Conservation (phyloP, 225 moss, liverwort and hornwort species). For the Anthoceros angustus region DNA sequence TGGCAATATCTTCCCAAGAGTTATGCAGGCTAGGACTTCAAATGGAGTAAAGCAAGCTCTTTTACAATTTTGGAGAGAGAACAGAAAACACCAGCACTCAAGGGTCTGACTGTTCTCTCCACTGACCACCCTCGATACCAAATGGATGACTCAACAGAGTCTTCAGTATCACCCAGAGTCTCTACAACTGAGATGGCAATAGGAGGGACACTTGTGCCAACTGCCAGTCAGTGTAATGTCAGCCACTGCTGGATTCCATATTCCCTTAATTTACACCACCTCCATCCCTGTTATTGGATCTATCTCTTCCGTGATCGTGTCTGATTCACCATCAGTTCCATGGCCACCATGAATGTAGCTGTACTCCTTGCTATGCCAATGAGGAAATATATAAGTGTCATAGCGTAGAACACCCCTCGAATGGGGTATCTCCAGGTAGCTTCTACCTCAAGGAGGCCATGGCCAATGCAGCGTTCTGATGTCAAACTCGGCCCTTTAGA, state of each 20-base stretch:
- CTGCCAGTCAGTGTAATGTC: background rate
- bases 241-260: background rate
- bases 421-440: background rate
- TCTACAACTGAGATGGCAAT: background rate
- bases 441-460: background rate
- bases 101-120: background rate
- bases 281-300: background rate
- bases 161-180: background rate
- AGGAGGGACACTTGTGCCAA: constrained; percentile 2
- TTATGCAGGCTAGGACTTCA: background rate
- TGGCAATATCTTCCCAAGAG: background rate
- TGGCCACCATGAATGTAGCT: background rate
- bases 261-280: background rate
- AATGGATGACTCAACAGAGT: background rate
- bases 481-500: background rate
- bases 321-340: constrained; percentile 1
- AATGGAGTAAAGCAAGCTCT: background rate
- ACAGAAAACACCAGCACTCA: background rate
- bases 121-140: background rate
- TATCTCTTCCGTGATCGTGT: background rate
- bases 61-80: background rate
- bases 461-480: background rate
- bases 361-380: background rate
- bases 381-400: background rate
- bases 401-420: background rate